Evolutionary conservation across 768 basidiomycete genomes (phyloP).

Genomic region (Mycena maculata): DNA sequence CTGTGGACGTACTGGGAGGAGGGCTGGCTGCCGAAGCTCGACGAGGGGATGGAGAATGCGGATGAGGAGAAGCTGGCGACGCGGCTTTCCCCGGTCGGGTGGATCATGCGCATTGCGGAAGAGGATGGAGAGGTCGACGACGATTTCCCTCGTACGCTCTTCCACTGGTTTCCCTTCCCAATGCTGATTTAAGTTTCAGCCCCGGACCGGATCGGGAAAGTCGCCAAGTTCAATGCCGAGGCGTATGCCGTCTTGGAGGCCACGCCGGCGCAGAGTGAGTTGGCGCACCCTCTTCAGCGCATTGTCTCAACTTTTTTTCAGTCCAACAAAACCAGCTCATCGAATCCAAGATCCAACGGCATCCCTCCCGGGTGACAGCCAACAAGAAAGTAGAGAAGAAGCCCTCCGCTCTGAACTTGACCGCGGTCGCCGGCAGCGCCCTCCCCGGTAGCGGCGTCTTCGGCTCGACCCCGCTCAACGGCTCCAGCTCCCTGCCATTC

Average conservation of each 20-base stretch:
- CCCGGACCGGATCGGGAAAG: slow-evolving; percentile 86
- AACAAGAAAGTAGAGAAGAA: slow-evolving; percentile 69
- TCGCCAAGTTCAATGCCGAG: slow-evolving; percentile 89
- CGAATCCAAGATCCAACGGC: slow-evolving; percentile 84
- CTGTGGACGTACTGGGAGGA: slow-evolving; percentile 96
- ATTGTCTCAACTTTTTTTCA: slow-evolving; percentile 40
- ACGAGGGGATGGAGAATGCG: slow-evolving; percentile 70
- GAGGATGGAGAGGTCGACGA: slow-evolving; percentile 99
- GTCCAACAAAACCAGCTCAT: slow-evolving; percentile 83
- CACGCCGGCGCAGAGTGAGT: slow-evolving; percentile 70
- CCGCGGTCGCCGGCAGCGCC: slow-evolving; percentile 46
- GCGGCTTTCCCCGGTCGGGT: slow-evolving; percentile 81
- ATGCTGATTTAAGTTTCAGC: slow-evolving; percentile 63
- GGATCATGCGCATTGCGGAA: slow-evolving; percentile 94
- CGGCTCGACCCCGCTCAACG: slow-evolving; percentile 54
- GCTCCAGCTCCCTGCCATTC: slow-evolving; percentile 62
- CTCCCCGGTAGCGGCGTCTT: slow-evolving; percentile 59
- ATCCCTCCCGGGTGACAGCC: slow-evolving; percentile 76
- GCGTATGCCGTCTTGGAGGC: slow-evolving; percentile 92
- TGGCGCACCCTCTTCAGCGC: slow-evolving; percentile 7
- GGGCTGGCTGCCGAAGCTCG: slow-evolving; percentile 80
- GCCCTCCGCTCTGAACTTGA: slow-evolving; percentile 55
- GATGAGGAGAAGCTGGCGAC: slow-evolving; percentile 71
- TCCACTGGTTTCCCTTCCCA: slow-evolving; percentile 8
- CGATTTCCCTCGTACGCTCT: slow-evolving; percentile 90